Evolutionary conservation across 257 asterid species (phyloP).

Genomic region (Handroanthus guayacan): DNA sequence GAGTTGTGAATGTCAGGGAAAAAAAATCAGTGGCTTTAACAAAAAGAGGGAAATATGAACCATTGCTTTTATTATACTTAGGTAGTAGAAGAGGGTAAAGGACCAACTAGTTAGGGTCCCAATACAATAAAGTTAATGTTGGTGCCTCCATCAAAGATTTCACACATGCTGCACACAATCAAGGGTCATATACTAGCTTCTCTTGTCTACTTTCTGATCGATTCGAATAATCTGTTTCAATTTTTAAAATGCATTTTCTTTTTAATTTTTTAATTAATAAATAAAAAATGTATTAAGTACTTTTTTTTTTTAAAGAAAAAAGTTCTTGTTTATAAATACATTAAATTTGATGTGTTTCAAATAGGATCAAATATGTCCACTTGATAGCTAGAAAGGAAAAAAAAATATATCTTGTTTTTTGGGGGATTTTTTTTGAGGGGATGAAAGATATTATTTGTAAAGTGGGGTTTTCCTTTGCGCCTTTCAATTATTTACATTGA

Average conservation of each 20-base stretch:
- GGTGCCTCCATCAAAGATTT: slow-evolving; percentile 21
- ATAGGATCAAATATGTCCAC: too few species aligned
- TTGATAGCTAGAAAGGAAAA: too few species aligned
- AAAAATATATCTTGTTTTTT: too few species aligned
- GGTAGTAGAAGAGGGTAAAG: not conserved
- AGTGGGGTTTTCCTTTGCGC: not conserved
- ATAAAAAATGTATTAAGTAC: too few species aligned
- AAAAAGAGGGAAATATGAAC: slow-evolving; percentile 13
- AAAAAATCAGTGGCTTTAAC: slow-evolving; percentile 24
- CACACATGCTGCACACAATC: slow-evolving; percentile 20
- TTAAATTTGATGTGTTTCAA: too few species aligned
- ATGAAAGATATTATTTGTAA: not conserved
- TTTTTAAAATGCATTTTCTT: too few species aligned
- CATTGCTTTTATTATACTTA: slow-evolving; percentile 4
- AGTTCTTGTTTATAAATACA: too few species aligned
- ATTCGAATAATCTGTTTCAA: too few species aligned
- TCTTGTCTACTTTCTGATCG: not conserved
- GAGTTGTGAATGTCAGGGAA: slow-evolving; percentile 18
- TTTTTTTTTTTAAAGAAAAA: too few species aligned
- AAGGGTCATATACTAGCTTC: not conserved
- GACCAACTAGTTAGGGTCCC: slow-evolving; percentile 35
- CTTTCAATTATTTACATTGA: too few species aligned
- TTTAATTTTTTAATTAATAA: too few species aligned
- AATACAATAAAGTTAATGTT: slow-evolving; percentile 20
- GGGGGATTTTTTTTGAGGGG: too few species aligned